A percentile compares a stretch with the other conserved stretches of the same genome.
Conservation (phyloP, 495 filamentous ascomycete species). For the Neurospora sp. region DNA sequence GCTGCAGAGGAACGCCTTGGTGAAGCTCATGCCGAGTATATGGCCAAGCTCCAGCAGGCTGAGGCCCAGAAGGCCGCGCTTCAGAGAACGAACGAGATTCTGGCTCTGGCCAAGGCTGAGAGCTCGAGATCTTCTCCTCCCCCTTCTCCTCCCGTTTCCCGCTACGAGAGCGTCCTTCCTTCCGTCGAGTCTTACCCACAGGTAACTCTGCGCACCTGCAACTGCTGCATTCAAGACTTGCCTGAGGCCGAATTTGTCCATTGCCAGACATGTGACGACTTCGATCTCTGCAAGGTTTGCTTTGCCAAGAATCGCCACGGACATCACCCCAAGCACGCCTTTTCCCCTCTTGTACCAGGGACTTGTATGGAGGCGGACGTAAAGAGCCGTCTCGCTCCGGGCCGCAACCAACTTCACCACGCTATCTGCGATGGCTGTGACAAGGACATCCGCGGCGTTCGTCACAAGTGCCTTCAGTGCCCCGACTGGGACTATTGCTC, state of each 20-base stretch:
- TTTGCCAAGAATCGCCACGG: constrained; percentile 70
- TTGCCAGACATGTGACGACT: constrained; percentile 80
- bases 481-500: constrained; percentile 97
- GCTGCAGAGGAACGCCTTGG: constrained; percentile 10
- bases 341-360: constrained; percentile 52
- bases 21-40: background rate
- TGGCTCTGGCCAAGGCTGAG: background rate
- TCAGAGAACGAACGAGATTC: background rate
- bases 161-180: constrained; percentile 12
- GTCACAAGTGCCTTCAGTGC: constrained; percentile 95
- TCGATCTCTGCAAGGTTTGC: constrained; percentile 80
- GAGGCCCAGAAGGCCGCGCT: background rate
- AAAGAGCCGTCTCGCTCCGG: constrained; percentile 60
- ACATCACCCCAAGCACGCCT: constrained; percentile 84
- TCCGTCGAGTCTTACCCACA: constrained; percentile 13
- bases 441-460: constrained; percentile 75
- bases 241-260: constrained; percentile 72
- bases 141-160: background rate
- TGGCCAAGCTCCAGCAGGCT: background rate
- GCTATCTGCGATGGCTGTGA: constrained; percentile 96
- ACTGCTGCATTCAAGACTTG: constrained; percentile 74
- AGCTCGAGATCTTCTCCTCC: constrained; percentile 3
- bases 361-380: constrained; percentile 45
- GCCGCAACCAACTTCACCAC: constrained; percentile 70
- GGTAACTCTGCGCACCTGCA: constrained; percentile 67